Evolutionary conservation across 1,284 basidiomycete species (phyloP).

Genomic region (Puccinia triticina): DNA sequence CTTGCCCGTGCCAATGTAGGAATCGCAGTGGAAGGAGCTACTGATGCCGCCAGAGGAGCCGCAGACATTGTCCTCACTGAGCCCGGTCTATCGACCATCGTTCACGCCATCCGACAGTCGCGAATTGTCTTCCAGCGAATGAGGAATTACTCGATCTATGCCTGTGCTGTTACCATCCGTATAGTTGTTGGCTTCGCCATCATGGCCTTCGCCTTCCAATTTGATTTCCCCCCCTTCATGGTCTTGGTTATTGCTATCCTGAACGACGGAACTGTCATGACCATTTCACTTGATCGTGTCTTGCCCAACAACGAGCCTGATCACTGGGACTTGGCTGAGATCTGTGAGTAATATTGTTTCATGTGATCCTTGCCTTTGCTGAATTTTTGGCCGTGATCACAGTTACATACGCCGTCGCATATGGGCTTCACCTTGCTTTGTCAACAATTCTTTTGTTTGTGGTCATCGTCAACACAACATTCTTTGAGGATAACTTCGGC

Average conservation of each 20-base stretch:
- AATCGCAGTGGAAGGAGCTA: slow-evolving; percentile 86
- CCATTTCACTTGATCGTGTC: slow-evolving; percentile 93
- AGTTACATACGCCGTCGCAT: slow-evolving; percentile 90
- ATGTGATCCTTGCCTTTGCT: too few relatives aligned
- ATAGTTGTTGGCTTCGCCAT: slow-evolving; percentile 52
- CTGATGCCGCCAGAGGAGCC: slow-evolving; percentile 90
- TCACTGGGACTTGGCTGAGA: slow-evolving; percentile 93
- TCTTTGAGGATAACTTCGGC: slow-evolving; percentile 85
- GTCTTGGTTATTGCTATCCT: slow-evolving; percentile 78
- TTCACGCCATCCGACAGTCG: slow-evolving; percentile 91
- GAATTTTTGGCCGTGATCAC: background rate
- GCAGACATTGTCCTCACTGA: slow-evolving; percentile 94
- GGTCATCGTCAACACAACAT: slow-evolving; percentile 81
- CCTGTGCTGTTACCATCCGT: slow-evolving; percentile 52
- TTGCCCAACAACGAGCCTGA: slow-evolving; percentile 83
- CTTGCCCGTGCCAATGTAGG: slow-evolving; percentile 67
- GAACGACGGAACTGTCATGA: slow-evolving; percentile 73
- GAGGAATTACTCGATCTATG: slow-evolving; percentile 84
- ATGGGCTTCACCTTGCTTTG: slow-evolving; percentile 85
- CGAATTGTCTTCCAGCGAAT: slow-evolving; percentile 97
- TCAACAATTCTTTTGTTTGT: slow-evolving; percentile 84
- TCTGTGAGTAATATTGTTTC: slow-evolving; percentile 63
- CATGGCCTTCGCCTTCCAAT: slow-evolving; percentile 51
- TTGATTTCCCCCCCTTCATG: slow-evolving; percentile 53
- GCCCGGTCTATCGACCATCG: slow-evolving; percentile 93